Evolutionary conservation across 148 eudicot species (phyloP), one percentile per base, ranked within the genome.

Genomic region (Oxyria digyna): DNA sequence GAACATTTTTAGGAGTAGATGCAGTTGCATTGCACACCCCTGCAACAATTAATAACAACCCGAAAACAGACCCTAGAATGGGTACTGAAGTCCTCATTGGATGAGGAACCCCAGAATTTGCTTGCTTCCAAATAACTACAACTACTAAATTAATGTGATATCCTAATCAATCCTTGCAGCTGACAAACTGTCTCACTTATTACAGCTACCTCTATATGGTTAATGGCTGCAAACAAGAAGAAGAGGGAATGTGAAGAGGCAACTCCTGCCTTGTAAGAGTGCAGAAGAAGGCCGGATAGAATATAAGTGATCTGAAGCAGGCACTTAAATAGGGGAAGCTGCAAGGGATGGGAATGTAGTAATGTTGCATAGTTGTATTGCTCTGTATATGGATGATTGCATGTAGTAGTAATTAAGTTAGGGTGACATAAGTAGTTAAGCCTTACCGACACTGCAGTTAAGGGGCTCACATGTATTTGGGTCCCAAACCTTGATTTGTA

Each of bases 21-120:
- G 40, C 2, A 9, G 45, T 79, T 17, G 80, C 92, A 76, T 79
- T 33, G 70, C 87, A 78, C 37, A 83, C 55, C 37, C 77, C 78
- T n/a, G 72, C 71, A 41, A 75, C 68, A 31, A 85, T 35, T 32
- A 83, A 18, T 29, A 83, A 59, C 42, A 83, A 52, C 48, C 72
- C 35, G 13, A 82, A 23, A 49, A 78, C 62, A 42, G 79, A 54
- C 20, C 76, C 74, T 10, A 69, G 31, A 37, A 77, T 63, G 62
- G 26, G 23, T 62, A 67, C 72, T 38, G 54, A 62, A 52, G 20
- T 55, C 72, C 50, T 74, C 72, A 4, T 76, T 62, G 63, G 27
- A 46, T 32, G 46, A 71, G 50, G 50, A 35, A 20, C 23, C 62
- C 62, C 31, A 4, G 14, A 20, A 18, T 20, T 12, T 7, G 4